phyloP scores from a whole-genome alignment of 306 rosid species.

The Casuarina cunninghamiana region DNA sequence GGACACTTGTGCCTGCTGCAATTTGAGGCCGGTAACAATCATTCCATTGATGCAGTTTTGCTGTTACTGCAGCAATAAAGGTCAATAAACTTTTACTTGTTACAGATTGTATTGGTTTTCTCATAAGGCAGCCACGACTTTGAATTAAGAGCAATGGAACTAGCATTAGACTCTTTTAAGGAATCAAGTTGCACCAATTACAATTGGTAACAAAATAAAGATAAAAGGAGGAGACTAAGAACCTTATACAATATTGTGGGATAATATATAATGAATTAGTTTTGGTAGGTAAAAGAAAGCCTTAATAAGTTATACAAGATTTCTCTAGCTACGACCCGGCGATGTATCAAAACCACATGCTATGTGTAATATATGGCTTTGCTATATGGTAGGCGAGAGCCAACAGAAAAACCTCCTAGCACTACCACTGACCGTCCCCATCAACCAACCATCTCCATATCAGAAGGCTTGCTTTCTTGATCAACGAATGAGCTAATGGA shows the following conservation, averaged over 20 bases:
- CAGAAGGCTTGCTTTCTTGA: constrained; percentile 41
- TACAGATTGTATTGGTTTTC: background rate
- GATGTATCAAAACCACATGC: too few species aligned
- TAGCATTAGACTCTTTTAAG: too few species aligned
- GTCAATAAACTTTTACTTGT: background rate
- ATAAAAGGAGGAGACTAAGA: too few species aligned
- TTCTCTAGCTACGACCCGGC: background rate
- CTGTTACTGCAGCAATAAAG: background rate
- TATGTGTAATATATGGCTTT: too few species aligned
- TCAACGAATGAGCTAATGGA: constrained; percentile 49
- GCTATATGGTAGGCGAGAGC: background rate
- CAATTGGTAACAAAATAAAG: too few species aligned
- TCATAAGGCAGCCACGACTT: too few species aligned
- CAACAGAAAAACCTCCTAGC: constrained; percentile 2
- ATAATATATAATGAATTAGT: too few species aligned
- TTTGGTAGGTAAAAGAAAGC: too few species aligned
- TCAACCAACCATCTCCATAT: constrained; percentile 71
- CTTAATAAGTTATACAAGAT: too few species aligned
- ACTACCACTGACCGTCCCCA: constrained; percentile 8
- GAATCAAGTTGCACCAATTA: background rate
- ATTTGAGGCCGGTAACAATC: background rate
- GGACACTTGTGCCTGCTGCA: background rate
- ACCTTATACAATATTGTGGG: too few species aligned
- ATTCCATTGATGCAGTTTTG: background rate
- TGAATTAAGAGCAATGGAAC: too few species aligned